Base-by-base conservation (phyloP, 768 basidiomycete species). In the Hypholoma fasciculare region DNA sequence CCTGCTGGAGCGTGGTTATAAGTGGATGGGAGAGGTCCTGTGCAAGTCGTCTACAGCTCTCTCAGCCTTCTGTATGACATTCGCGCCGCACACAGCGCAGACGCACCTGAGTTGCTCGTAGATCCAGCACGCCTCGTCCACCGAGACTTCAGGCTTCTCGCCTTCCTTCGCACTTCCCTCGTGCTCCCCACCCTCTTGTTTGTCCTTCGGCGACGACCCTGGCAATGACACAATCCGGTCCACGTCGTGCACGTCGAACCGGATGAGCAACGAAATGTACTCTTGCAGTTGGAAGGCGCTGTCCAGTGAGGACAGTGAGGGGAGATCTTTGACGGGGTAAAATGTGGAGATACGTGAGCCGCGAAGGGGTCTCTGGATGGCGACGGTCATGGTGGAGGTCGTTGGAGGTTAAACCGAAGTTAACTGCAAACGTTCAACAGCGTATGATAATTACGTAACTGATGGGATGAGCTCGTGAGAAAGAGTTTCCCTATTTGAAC, bases 211-310 rank as follows among this genome's bases (percentile, higher is more conserved):
- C 59, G 64, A 57, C 12, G 62, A 80, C 23, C 79, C 87, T 5
- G 96, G 96, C 0, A 96, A 73, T 34, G 87, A 79, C 0, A 94
- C 86, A 42, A 98, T 89, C 7, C 82, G 71, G 40, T 92, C 84
- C 17, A 98, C 89, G 69, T 97, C 90, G 73, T 96, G 93, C 0
- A 94, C 89, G 74, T 98, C 88, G 26, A 84, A 78, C 14, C 90
- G 85, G 57, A 96, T 91, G 61, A 96, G 84, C 30, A 92, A 78
- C 1, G 94, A 89, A 46, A 98, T 92, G 74, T 94, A 96, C 68
- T 98, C 96, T 66, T 96, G 94, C 7, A 96, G 82, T 68, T 96
- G 94, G 69, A 96, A 97, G 0, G 94, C 92, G 71, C 92, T 95
- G 74, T 96, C 90, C 30, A 96, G 77, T 1, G 87, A 83, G 0